A percentile compares a stretch with the other conserved stretches of the same genome.
These are phyloP conservation scores for Tetrastigma voinierianum DNA, from an alignment of 164 flowering plant species.

Conservation along the genomic window DNA sequence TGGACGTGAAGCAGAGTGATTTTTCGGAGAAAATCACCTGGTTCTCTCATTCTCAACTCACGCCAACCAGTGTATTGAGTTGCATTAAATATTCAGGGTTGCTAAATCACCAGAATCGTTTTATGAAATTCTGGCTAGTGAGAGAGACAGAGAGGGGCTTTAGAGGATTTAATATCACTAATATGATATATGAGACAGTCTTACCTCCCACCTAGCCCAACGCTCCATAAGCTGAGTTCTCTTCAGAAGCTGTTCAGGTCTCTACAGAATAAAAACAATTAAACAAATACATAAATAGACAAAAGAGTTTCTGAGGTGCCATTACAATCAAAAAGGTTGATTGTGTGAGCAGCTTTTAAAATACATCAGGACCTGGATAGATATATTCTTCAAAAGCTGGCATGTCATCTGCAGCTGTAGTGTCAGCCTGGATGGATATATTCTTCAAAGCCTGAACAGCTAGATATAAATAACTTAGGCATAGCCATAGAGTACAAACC, in stretches of 20 bases:
- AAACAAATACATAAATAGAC: not conserved
- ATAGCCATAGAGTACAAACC: conserved; percentile 43
- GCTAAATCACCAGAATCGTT: conserved; percentile 80
- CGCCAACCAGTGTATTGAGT: conserved; percentile 98
- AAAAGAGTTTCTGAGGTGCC: too few species aligned
- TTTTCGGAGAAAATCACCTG: conserved; percentile 51
- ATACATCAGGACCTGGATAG: too few species aligned
- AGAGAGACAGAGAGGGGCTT: too few species aligned
- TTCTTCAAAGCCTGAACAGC: not conserved
- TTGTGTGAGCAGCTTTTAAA: too few species aligned
- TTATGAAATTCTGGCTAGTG: not conserved
- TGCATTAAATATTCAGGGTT: conserved; percentile 98
- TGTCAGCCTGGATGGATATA: not conserved
- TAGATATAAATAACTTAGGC: not conserved
- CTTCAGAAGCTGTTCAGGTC: conserved; percentile 93
- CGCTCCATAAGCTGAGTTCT: conserved; percentile 99
- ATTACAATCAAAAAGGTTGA: too few species aligned
- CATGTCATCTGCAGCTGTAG: too few species aligned
- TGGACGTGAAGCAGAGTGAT: too few species aligned
- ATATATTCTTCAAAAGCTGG: too few species aligned
- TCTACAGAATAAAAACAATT: conserved; percentile 38
- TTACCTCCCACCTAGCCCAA: conserved; percentile 99
- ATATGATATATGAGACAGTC: conserved; percentile 7
- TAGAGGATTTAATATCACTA: not conserved
- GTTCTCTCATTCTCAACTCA: conserved; percentile 97